A percentile compares a stretch with the other conserved stretches of the same genome.
These are phyloP conservation scores for Podospora didyma DNA, from an alignment of 495 filamentous ascomycete species.

Conservation along the genomic window DNA sequence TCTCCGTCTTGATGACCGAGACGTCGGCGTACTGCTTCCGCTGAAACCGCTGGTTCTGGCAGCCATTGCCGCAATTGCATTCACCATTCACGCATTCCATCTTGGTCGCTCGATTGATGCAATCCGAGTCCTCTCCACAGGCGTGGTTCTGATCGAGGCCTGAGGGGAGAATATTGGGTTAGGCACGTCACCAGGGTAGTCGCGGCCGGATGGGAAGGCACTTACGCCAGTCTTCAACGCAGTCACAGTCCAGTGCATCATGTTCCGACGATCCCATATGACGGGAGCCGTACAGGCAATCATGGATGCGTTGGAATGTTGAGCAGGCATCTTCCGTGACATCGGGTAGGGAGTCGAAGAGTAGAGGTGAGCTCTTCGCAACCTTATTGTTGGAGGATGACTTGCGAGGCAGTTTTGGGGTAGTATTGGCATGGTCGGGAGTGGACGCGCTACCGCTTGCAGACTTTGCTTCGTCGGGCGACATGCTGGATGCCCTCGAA, in stretches of 20 bases:
- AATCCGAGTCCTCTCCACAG: conserved; percentile 95
- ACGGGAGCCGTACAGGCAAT: conserved; percentile 85
- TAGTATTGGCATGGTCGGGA: conserved; percentile 42
- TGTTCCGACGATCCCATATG: conserved; percentile 85
- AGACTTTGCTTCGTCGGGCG: conserved; percentile 41
- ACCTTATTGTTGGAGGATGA: conserved; percentile 65
- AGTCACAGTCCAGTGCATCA: conserved; percentile 92
- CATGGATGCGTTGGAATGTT: conserved; percentile 75
- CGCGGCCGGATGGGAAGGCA: conserved; percentile 12
- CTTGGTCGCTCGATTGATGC: conserved; percentile 96
- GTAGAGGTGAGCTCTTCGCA: conserved; percentile 50
- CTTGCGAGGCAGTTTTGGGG: conserved; percentile 70
- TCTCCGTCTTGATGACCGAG: conserved; percentile 92
- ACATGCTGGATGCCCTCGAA: conserved; percentile 32
- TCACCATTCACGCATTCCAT: conserved; percentile 86
- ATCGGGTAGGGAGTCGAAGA: conserved; percentile 69
- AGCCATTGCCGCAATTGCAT: conserved; percentile 81
- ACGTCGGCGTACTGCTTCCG: conserved; percentile 85
- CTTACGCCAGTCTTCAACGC: conserved; percentile 94
- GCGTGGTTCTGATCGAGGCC: conserved; percentile 73
- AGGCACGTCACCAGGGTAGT: neutral
- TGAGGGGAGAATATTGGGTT: conserved; percentile 35
- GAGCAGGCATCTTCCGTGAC: conserved; percentile 68
- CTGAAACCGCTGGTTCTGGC: conserved; percentile 95
- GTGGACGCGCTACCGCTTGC: conserved; percentile 38